Percentiles rank a stretch among this genome's conserved stretches.
phyloP scores from a whole-genome alignment of 202 grass and related monocot genomes.

The Eragrostis tef region DNA sequence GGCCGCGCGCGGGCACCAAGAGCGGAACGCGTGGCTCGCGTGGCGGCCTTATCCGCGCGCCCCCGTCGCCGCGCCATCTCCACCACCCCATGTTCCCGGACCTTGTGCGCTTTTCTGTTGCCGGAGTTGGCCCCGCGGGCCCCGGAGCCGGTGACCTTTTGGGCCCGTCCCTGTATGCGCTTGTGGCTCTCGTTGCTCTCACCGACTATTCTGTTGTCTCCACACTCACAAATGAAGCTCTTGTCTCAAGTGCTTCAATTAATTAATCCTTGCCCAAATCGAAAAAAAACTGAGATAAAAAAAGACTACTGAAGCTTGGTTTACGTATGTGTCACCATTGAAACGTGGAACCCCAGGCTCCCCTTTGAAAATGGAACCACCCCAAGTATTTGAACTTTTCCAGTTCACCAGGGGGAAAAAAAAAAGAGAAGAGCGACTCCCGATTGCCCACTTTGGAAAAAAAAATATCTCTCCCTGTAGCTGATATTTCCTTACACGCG shows the following conservation, averaged over 20 bases:
- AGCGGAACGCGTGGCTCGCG: slow-evolving; percentile 45
- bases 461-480: slow-evolving; percentile 39
- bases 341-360: neutral
- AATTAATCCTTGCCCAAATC: neutral
- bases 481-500: slow-evolving; percentile 41
- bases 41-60: slow-evolving; percentile 55
- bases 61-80: neutral
- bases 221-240: neutral
- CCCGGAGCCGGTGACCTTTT: slow-evolving; percentile 30
- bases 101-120: neutral
- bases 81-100: slow-evolving; percentile 12
- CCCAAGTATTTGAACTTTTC: neutral
- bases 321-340: neutral
- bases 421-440: neutral
- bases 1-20: slow-evolving; percentile 46
- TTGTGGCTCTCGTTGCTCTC: slow-evolving; percentile 22
- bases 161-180: neutral
- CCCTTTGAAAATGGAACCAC: neutral
- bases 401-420: neutral
- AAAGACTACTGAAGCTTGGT: neutral
- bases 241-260: neutral
- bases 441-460: slow-evolving; percentile 26
- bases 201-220: slow-evolving; percentile 6
- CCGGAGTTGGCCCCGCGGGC: neutral
- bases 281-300: neutral